A percentile compares a stretch with the other conserved stretches of the same genome.
Evolutionary conservation across 2,329 filamentous ascomycete species (phyloP).

Genomic region (Colletotrichum falcatum): DNA sequence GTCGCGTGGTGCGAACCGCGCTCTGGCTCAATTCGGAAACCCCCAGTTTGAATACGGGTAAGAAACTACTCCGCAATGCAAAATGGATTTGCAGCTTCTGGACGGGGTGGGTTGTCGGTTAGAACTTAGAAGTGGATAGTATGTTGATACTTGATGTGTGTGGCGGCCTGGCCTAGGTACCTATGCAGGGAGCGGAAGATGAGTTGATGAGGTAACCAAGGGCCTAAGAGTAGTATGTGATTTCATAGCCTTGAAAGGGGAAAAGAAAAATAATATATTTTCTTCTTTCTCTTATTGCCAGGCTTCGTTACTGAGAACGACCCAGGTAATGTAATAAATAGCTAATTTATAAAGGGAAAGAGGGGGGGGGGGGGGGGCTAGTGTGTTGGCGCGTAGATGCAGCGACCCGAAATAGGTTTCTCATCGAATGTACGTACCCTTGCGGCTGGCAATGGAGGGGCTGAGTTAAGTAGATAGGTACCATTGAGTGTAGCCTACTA

Average conservation of each 20-base stretch:
- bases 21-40: background rate
- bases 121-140: background rate
- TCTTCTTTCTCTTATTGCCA: background rate
- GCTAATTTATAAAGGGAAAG: background rate
- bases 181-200: no score
- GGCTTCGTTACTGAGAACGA: background rate
- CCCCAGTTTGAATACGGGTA: background rate
- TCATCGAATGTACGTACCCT: background rate
- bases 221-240: no score
- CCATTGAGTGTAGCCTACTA: no score
- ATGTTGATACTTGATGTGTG: no score
- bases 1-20: constrained; percentile 2
- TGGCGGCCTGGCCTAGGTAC: no score
- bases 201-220: no score
- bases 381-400: background rate
- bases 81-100: background rate
- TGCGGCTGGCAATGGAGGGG: background rate
- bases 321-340: background rate
- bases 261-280: no score
- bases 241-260: no score
- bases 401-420: background rate
- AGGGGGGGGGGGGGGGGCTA: no score
- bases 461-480: background rate
- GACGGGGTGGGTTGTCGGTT: background rate
- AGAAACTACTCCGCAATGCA: background rate